Conservation (phyloP, 805 yeast genomes). For the Debaryomyces tyrocola region DNA sequence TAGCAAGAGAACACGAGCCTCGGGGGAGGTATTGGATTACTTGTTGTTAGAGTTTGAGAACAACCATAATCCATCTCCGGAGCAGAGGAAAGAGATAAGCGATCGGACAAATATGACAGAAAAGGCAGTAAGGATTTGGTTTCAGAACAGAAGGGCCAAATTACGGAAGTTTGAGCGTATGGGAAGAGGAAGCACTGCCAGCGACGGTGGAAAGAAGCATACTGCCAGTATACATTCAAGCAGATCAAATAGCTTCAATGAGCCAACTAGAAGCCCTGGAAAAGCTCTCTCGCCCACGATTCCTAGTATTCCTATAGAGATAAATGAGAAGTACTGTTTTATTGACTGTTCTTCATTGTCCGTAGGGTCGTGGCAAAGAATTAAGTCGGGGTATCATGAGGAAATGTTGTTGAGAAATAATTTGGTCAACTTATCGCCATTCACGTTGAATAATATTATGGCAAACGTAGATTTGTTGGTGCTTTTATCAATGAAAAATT, state of each 20-base stretch:
- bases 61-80: conserved; percentile 76
- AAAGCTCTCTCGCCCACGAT: neutral
- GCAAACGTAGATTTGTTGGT: conserved; percentile 67
- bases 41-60: conserved; percentile 66
- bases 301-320: conserved; percentile 43
- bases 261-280: conserved; percentile 5
- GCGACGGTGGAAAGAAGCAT: conserved; percentile 15
- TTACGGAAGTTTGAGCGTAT: conserved; percentile 63
- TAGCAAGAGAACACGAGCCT: conserved; percentile 65
- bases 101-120: conserved; percentile 79
- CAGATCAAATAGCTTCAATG: conserved; percentile 20
- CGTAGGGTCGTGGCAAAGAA: conserved; percentile 81
- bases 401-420: conserved; percentile 43
- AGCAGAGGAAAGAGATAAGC: conserved; percentile 67
- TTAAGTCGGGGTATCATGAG: conserved; percentile 59
- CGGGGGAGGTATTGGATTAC: conserved; percentile 74
- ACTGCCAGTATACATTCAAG: conserved; percentile 17
- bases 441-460: conserved; percentile 63
- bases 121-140: conserved; percentile 89
- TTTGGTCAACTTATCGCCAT: conserved; percentile 65
- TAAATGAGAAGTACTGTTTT: conserved; percentile 65
- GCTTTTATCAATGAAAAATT: conserved; percentile 67
- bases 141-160: conserved; percentile 84
- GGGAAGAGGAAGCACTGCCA: conserved; percentile 15
- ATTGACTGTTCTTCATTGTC: conserved; percentile 67